These are phyloP conservation scores for Stemphylium lycopersici DNA, from an alignment of 2,329 filamentous ascomycete genomes.

Conservation along the genomic window DNA sequence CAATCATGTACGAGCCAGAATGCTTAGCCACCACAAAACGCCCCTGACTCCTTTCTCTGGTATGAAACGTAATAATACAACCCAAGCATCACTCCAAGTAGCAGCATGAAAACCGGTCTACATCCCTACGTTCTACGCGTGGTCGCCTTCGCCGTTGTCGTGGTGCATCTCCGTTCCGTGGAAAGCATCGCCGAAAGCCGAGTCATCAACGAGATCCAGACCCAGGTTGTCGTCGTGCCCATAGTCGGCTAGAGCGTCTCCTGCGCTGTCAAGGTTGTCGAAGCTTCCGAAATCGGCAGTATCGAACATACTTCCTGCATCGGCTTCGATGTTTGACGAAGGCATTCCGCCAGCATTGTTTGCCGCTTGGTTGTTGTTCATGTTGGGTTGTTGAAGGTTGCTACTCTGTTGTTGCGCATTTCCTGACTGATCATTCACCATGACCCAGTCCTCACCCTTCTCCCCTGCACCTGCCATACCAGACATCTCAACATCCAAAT, in stretches of 20 bases:
- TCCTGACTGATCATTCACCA: conserved; percentile 37
- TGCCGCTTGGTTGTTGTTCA: conserved; percentile 25
- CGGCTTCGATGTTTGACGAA: conserved; percentile 35
- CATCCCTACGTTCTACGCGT: conserved; percentile 22
- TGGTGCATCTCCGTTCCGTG: conserved; percentile 47
- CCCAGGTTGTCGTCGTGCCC: conserved; percentile 47
- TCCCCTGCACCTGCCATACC: conserved; percentile 54
- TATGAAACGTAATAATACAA: conserved; percentile 12
- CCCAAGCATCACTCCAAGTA: background rate
- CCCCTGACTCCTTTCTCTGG: conserved; percentile 1
- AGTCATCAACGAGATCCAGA: conserved; percentile 48
- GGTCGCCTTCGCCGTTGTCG: conserved; percentile 38
- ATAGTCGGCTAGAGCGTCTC: conserved; percentile 48
- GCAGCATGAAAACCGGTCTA: background rate
- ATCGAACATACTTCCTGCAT: conserved; percentile 47
- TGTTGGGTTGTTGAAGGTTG: conserved; percentile 23
- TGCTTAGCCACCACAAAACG: background rate
- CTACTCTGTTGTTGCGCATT: conserved; percentile 26
- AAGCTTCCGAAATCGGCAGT: conserved; percentile 45
- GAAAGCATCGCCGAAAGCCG: conserved; percentile 50
- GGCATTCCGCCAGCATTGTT: conserved; percentile 22
- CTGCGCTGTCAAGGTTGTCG: conserved; percentile 48
- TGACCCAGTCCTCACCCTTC: conserved; percentile 47
- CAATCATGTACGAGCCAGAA: background rate
- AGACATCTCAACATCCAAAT: conserved; percentile 63